phyloP scores from a whole-genome alignment of 768 basidiomycete genomes.

The Guyanaporus albipodus region DNA sequence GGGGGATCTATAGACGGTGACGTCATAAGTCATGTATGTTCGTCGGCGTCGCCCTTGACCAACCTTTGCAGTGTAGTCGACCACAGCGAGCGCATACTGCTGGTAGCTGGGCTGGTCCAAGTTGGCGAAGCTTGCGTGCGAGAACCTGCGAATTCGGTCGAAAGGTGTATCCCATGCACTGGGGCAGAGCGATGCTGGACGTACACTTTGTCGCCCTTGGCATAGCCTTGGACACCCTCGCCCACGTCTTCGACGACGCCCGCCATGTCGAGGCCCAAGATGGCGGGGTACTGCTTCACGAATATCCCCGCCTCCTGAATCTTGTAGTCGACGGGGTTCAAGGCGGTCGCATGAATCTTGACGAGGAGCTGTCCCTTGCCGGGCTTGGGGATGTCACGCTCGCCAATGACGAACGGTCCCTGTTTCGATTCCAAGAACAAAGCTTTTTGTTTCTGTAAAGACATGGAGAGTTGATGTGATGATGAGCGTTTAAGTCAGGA shows the following conservation, averaged over 20 bases:
- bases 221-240: conserved; percentile 31
- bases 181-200: conserved; percentile 6
- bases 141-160: conserved; percentile 3
- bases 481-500: conserved; percentile 13
- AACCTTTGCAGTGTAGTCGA: conserved; percentile 37
- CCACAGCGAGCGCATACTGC: conserved; percentile 35
- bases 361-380: conserved; percentile 40
- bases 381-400: conserved; percentile 30
- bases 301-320: conserved; percentile 31
- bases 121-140: conserved; percentile 31
- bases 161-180: background rate
- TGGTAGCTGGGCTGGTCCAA: conserved; percentile 37
- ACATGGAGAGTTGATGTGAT: conserved; percentile 22
- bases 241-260: conserved; percentile 40
- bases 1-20: conserved; percentile 37
- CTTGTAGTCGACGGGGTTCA: conserved; percentile 48
- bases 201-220: conserved; percentile 41
- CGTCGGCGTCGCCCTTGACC: conserved; percentile 1
- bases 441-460: conserved; percentile 26
- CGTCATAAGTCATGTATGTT: background rate
- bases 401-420: conserved; percentile 29
- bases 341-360: conserved; percentile 35
- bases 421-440: conserved; percentile 26
- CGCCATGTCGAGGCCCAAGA: conserved; percentile 35
- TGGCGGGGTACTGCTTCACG: conserved; percentile 33